Base-by-base conservation (phyloP, 768 basidiomycete species). In the Jaapia argillacea region DNA sequence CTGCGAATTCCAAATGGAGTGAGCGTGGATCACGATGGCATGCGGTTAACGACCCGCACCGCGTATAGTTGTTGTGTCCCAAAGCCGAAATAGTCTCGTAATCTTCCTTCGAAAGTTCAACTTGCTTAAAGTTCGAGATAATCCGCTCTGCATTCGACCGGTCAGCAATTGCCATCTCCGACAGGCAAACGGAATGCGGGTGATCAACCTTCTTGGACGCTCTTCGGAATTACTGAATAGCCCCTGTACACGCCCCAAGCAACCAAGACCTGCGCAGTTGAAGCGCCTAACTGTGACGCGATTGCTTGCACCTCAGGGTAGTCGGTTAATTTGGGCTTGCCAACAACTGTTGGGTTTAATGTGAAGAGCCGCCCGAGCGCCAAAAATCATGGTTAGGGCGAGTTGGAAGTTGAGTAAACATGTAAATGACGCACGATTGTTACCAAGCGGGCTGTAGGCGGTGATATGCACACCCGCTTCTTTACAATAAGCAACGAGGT, bases 151-250 rank as follows among this genome's bases (percentile, higher is more conserved):
- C n/a, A n/a, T n/a, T 69, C 47, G 31, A 41, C 36, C 5, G 3
- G 6, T n/a, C n/a, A n/a, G n/a, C n/a, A n/a, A n/a, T n/a, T n/a
- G n/a, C n/a, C n/a, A n/a, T n/a, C n/a, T n/a, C n/a, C n/a, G n/a
- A n/a, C n/a, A n/a, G n/a, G n/a, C n/a, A n/a, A n/a, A n/a, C n/a
- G n/a, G n/a, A n/a, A n/a, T n/a, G n/a, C n/a, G n/a, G n/a, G n/a
- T n/a, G n/a, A n/a, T n/a, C n/a, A n/a, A n/a, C n/a, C n/a, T 54
- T 81, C 68, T 45, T 80, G 68, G 22, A 88, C 84, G 44, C 77
- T 79, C 72, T 92, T 91, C 14, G 89, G 89, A 53, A 91, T 87
- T 48, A 91, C 82, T 6, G 79, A 79, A 60, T 79, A 81, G 10
- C 87, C 89, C 33, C 86, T 74, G 51, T 79, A 58, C 27, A 63